Evolutionary conservation across 2,329 filamentous ascomycete genomes (phyloP), one percentile per base, ranked within the genome.

Genomic region (Fusarium burgessii): DNA sequence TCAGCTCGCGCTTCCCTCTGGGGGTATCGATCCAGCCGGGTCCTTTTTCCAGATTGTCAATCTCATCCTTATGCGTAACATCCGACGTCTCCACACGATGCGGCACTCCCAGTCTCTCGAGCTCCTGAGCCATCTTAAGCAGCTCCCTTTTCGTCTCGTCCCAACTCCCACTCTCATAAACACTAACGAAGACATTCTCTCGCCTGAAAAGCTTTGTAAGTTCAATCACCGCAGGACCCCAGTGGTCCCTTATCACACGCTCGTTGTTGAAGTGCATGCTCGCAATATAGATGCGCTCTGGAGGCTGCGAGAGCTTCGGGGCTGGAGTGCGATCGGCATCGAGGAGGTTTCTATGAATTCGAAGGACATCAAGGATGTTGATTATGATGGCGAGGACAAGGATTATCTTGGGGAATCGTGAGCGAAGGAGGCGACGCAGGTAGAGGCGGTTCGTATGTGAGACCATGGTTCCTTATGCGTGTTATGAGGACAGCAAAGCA

Each of bases 221-320:
- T 4, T 86, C 81, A 10, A 91, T 63, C 5, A 93, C 81, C 1
- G 89, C 89, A 9, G 84, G 79, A 68, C 85, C 89, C 91, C 91
- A 93, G 72, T 90, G 85, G 8, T 82, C 82, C 11, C 87, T 84
- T 4, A 93, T 83, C 27, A 92, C 82, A 3, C 78, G 77, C 64
- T 87, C 91, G 68, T 88, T 88, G 74, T 92, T 93, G 85, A 90
- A 92, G 75, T 92, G 90, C 76, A 91, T 88, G 66, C 88, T 88
- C 7, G 90, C 88, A 66, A 94, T 92, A 80, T 89, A 93, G 67
- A 93, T 86, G 68, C 82, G 80, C 74, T 83, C 80, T 50, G 68
- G 72, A 25, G 71, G 76, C 46, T 77, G 76, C 58, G 72, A 76
- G 49, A 77, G 72, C 57, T 74, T 68, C 46, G 73, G 70, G 23